Conservation (phyloP, 2,329 filamentous ascomycete genomes). For the Paracorniculantispora psalliotae region DNA sequence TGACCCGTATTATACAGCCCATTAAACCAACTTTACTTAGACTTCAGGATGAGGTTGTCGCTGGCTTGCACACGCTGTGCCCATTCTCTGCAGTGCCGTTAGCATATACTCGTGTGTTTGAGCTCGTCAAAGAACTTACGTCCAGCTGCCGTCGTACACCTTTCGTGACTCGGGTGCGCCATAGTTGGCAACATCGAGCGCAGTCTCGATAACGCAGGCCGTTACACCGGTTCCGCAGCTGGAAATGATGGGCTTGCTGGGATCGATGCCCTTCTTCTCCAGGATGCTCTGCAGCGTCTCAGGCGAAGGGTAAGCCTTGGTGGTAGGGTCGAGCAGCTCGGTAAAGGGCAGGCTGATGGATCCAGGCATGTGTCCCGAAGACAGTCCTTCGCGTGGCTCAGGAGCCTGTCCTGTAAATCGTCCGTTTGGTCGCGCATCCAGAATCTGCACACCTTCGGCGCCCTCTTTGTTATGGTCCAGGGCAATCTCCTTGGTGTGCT, state of each 20-base stretch:
- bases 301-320: constrained; percentile 71
- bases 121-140: constrained; percentile 53
- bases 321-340: constrained; percentile 73
- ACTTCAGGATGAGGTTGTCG: constrained; percentile 59
- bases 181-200: constrained; percentile 72
- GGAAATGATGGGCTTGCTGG: constrained; percentile 73
- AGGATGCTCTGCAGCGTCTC: constrained; percentile 73
- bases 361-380: constrained; percentile 87
- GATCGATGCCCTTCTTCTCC: constrained; percentile 72
- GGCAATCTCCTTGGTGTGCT: constrained; percentile 74
- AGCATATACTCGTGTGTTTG: constrained; percentile 16
- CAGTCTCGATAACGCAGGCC: constrained; percentile 84
- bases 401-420: constrained; percentile 78
- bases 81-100: constrained; percentile 51
- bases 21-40: constrained; percentile 25
- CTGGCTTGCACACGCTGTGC: constrained; percentile 58
- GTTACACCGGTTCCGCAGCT: constrained; percentile 94
- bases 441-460: constrained; percentile 74
- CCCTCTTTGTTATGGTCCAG: constrained; percentile 77
- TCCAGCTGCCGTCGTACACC: constrained; percentile 97
- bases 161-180: constrained; percentile 61
- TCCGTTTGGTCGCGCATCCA: constrained; percentile 78
- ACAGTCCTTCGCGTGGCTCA: constrained; percentile 80
- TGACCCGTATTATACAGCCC: constrained; percentile 12
- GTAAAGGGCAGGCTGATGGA: constrained; percentile 78